A percentile compares a stretch with the other conserved stretches of the same genome.
Conservation (phyloP, 176 grass and related monocot species). For the Avena insularis region DNA sequence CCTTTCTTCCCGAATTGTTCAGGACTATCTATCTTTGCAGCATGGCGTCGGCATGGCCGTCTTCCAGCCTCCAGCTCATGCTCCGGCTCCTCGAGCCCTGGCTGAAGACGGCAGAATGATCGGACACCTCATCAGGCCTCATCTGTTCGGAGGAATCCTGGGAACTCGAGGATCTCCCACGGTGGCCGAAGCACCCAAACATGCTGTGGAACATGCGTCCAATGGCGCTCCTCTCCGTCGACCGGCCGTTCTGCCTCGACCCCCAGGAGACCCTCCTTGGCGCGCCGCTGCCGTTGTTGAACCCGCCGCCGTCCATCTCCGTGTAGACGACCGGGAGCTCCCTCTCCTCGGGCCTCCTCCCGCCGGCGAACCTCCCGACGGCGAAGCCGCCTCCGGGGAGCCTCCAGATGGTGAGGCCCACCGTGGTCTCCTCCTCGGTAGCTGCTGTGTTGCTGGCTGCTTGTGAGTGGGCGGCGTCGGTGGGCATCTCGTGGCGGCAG, state of each 20-base stretch:
- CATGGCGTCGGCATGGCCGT: conserved; percentile 49
- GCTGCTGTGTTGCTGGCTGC: neutral
- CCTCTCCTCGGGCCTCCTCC: conserved; percentile 76
- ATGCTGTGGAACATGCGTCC: conserved; percentile 50
- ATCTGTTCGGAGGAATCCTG: conserved; percentile 31
- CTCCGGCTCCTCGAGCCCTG: conserved; percentile 62
- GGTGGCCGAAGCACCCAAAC: conserved; percentile 66
- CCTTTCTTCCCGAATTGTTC: neutral
- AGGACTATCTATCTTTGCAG: conserved; percentile 53
- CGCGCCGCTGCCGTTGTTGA: conserved; percentile 64
- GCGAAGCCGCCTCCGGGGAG: conserved; percentile 93
- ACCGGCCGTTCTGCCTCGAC: conserved; percentile 59
- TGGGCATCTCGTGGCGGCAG: conserved; percentile 94
- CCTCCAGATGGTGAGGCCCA: conserved; percentile 95
- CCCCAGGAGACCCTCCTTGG: conserved; percentile 86
- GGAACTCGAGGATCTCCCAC: neutral
- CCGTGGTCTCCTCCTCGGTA: conserved; percentile 58
- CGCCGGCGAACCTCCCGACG: conserved; percentile 68
- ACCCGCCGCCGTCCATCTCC: conserved; percentile 89
- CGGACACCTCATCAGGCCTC: conserved; percentile 38
- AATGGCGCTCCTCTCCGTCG: conserved; percentile 56
- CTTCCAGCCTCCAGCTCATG: conserved; percentile 70
- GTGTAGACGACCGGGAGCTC: conserved; percentile 93
- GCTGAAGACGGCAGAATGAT: conserved; percentile 42
- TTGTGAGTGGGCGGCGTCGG: conserved; percentile 29